Evolutionary conservation across 495 filamentous ascomycete species (phyloP).

Genomic region (Aspergillus cavernicola): DNA sequence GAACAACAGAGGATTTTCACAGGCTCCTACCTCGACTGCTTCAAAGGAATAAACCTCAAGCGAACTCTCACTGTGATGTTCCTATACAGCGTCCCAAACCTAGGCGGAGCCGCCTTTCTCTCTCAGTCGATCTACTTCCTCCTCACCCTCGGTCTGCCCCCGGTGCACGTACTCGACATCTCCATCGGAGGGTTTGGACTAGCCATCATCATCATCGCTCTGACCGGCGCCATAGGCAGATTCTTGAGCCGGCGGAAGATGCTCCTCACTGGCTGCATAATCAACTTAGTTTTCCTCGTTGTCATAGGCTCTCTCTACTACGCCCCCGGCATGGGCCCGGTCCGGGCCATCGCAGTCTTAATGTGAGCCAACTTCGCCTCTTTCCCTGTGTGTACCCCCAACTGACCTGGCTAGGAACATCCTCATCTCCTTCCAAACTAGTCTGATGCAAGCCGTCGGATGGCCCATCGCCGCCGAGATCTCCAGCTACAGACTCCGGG

Average conservation of each 20-base stretch:
- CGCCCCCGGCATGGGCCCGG: neutral
- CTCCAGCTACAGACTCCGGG: neutral
- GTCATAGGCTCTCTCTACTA: slow-evolving; percentile 1
- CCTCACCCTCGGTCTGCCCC: neutral
- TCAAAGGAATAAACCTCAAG: slow-evolving; percentile 4
- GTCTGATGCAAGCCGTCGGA: slow-evolving; percentile 1
- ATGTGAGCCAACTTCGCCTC: neutral
- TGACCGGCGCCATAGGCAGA: neutral
- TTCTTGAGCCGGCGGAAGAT: neutral
- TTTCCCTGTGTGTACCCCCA: neutral
- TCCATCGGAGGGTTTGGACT: slow-evolving; percentile 5
- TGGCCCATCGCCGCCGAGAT: slow-evolving; percentile 10
- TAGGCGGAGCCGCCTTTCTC: neutral
- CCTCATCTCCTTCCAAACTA: slow-evolving; percentile 3
- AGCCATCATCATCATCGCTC: neutral
- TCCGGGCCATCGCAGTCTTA: slow-evolving; percentile 5
- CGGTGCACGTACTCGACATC: slow-evolving; percentile 4
- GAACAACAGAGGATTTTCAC: neutral
- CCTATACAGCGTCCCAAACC: neutral
- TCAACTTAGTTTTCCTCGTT: neutral
- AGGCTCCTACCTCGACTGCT: neutral
- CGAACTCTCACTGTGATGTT: slow-evolving; percentile 5
- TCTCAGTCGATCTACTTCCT: slow-evolving; percentile 10
- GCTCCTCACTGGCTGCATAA: neutral
- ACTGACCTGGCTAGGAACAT: neutral